These are phyloP conservation scores for Neurospora sp. DNA, from an alignment of 495 filamentous ascomycete genomes.

Conservation along the genomic window DNA sequence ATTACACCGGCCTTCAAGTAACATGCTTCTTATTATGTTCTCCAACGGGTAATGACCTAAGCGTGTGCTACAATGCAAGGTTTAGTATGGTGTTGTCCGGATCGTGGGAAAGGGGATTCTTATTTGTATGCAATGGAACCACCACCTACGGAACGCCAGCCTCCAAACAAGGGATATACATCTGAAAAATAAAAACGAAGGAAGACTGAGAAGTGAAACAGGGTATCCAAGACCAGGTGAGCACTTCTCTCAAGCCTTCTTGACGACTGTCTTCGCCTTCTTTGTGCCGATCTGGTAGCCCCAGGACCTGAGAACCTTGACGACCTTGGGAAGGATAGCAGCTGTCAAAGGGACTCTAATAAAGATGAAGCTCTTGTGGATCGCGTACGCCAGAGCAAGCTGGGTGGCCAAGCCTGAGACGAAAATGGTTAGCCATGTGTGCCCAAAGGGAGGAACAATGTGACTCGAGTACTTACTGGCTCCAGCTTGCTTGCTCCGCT, in stretches of 20 bases:
- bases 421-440: not conserved
- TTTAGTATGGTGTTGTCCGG: not conserved
- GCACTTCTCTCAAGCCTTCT: not conserved
- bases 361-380: constrained; percentile 98
- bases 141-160: constrained; percentile 4
- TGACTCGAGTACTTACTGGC: constrained; percentile 38
- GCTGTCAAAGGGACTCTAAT: constrained; percentile 82
- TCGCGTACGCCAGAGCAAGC: constrained; percentile 85
- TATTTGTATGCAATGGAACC: constrained; percentile 4
- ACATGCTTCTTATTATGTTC: not conserved
- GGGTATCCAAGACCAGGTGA: not conserved
- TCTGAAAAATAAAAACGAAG: not conserved
- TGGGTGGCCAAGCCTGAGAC: constrained; percentile 55
- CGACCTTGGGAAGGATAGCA: constrained; percentile 83
- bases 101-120: constrained; percentile 3
- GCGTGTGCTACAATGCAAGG: not conserved
- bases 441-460: not conserved
- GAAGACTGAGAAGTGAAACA: not conserved
- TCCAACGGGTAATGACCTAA: not conserved
- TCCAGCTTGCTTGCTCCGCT: constrained; percentile 31
- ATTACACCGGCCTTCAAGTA: not conserved
- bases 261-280: constrained; percentile 5
- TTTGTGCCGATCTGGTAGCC: constrained; percentile 55
- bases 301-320: constrained; percentile 74
- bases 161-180: not conserved